These are phyloP conservation scores for Petunia secreta DNA, from an alignment of 257 asterid genomes.

Conservation along the genomic window DNA sequence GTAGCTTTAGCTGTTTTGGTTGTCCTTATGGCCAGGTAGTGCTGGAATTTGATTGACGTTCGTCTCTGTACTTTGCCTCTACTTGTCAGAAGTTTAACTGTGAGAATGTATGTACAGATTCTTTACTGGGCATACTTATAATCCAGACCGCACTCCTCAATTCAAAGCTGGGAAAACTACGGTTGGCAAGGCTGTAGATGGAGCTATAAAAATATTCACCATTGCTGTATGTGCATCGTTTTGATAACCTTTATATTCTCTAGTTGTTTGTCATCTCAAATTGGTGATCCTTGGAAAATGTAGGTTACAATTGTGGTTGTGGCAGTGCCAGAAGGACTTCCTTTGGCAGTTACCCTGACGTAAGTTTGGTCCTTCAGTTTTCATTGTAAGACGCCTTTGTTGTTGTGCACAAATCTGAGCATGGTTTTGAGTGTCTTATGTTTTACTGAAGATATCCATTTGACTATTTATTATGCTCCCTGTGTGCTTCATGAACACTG, in stretches of 20 bases:
- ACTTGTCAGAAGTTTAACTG: slow-evolving; percentile 13
- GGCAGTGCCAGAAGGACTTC: slow-evolving; percentile 99
- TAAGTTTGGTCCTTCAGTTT: slow-evolving; percentile 42
- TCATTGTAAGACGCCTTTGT: slow-evolving; percentile 13
- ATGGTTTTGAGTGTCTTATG: slow-evolving; percentile 17
- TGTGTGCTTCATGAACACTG: slow-evolving; percentile 14
- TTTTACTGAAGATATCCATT: slow-evolving; percentile 9
- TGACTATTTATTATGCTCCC: slow-evolving; percentile 1
- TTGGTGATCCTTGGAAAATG: slow-evolving; percentile 10
- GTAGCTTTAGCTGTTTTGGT: slow-evolving; percentile 75
- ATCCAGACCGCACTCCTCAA: slow-evolving; percentile 59
- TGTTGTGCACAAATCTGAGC: slow-evolving; percentile 1
- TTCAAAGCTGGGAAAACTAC: slow-evolving; percentile 68
- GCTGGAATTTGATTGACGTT: slow-evolving; percentile 20
- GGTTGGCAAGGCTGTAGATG: slow-evolving; percentile 71
- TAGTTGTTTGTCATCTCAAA: slow-evolving; percentile 6
- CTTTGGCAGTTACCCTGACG: slow-evolving; percentile 97
- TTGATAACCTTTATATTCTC: slow-evolving; percentile 9
- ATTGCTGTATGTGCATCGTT: slow-evolving; percentile 65
- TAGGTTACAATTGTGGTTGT: slow-evolving; percentile 97
- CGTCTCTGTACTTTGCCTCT: slow-evolving; percentile 22
- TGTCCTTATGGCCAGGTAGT: slow-evolving; percentile 75
- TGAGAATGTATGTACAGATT: slow-evolving; percentile 49
- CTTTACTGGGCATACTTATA: slow-evolving; percentile 76
- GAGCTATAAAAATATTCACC: slow-evolving; percentile 80